Evolutionary conservation across 1,284 basidiomycete species (phyloP).

Genomic region (Melampsora americana): DNA sequence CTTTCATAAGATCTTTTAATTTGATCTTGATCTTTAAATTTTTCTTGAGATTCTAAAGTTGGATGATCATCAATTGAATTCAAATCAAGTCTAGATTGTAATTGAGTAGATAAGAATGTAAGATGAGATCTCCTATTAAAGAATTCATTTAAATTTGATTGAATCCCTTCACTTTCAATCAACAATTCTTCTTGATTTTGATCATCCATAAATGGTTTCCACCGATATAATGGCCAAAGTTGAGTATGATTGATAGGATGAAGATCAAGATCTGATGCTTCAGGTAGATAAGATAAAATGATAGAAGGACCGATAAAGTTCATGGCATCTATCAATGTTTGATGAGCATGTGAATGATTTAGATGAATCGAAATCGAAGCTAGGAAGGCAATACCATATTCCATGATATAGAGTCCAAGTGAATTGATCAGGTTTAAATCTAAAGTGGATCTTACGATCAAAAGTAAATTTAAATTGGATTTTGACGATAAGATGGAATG

Average conservation of each 20-base stretch:
- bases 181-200: slow-evolving; percentile 75
- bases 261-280: slow-evolving; percentile 67
- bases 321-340: slow-evolving; percentile 88
- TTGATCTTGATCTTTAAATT: slow-evolving; percentile 74
- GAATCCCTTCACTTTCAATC: slow-evolving; percentile 88
- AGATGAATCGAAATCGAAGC: slow-evolving; percentile 93
- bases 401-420: slow-evolving; percentile 92
- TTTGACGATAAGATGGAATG: too few species aligned
- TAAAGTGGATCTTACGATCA: too few species aligned
- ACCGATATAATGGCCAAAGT: slow-evolving; percentile 99
- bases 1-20: slow-evolving; percentile 83
- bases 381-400: slow-evolving; percentile 93
- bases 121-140: slow-evolving; percentile 94
- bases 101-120: slow-evolving; percentile 78
- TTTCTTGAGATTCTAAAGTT: slow-evolving; percentile 78
- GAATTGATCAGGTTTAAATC: too few species aligned
- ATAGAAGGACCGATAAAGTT: slow-evolving; percentile 83
- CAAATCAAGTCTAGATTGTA: too few species aligned
- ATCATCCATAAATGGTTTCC: slow-evolving; percentile 81
- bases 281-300: slow-evolving; percentile 87
- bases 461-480: too few species aligned
- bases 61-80: too few species aligned
- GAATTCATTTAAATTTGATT: slow-evolving; percentile 90
- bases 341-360: slow-evolving; percentile 90
- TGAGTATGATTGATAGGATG: slow-evolving; percentile 93